Evolutionary conservation across 306 rosid genomes (phyloP), one percentile per base, ranked within the genome.

Genomic region (Senna siamea): DNA sequence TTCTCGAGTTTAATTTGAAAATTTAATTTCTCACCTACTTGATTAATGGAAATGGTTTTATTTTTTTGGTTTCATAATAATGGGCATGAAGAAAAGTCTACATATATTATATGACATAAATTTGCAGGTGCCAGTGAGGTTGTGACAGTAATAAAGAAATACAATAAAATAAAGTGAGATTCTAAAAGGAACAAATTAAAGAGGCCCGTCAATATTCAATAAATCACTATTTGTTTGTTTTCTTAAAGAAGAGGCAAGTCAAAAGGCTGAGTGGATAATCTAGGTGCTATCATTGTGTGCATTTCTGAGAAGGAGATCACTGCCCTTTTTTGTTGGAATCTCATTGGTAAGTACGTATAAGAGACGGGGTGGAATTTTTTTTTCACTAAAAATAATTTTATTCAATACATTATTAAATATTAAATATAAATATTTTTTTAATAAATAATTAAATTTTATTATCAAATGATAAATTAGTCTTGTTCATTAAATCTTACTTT

Each of bases 281-380:
- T 67, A 77, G 82, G 79, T 81, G 80, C 66, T 66, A 57, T 66
- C 57, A 41, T 62, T 81, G 72, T 79, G 81, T 87, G 89, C 82
- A 75, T 54, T 67, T 80, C 85, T 63, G 85, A 81, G 92, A 20
- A 69, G 89, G 89, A 87, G 74, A 70, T 79, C 90, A 87, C 89
- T 77, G 46, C 46, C 63, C 12, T 1, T 11, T 26, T 22, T 56
- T 11, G 6, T 28, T 0, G 6, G 1, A 26, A 26, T 26, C 30
- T 26, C 30, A 26, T 26, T 26, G 30, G 30, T 26, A 26, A 26
- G 30, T 26, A 1, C 30, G 30, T 26, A 26, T 26, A 3, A 1
- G 30, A 26, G 30, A 26, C 30, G 3, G 30, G 3, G 30, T n/a
- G n/a, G n/a, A n/a, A n/a, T n/a, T n/a, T n/a, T n/a, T n/a, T n/a